These are phyloP conservation scores for Phytophthora megakarya DNA, from an alignment of 352 stramenopile species.

Conservation along the genomic window DNA sequence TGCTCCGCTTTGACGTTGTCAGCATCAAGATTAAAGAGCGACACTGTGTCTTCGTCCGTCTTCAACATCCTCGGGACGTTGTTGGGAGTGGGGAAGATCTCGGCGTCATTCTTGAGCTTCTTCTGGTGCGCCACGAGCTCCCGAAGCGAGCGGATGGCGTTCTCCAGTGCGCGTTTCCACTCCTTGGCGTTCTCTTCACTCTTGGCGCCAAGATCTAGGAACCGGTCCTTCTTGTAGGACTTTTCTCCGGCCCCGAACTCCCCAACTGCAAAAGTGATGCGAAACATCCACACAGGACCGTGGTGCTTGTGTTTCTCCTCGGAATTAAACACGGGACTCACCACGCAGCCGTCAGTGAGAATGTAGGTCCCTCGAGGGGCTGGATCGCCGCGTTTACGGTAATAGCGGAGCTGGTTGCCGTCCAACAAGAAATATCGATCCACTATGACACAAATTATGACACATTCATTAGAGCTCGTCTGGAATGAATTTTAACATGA, in stretches of 20 bases:
- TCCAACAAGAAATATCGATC: constrained; percentile 90
- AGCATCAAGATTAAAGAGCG: constrained; percentile 86
- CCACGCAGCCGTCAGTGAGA: constrained; percentile 79
- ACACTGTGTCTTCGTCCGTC: constrained; percentile 83
- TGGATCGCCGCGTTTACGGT: constrained; percentile 84
- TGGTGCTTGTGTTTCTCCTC: constrained; percentile 91
- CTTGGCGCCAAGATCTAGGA: constrained; percentile 86
- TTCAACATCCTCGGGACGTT: constrained; percentile 72
- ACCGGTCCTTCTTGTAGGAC: constrained; percentile 89
- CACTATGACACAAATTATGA: constrained; percentile 47
- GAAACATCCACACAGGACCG: constrained; percentile 88
- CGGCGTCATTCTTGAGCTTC: constrained; percentile 77
- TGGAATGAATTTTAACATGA: not conserved
- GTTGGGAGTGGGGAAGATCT: constrained; percentile 72
- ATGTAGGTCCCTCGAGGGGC: constrained; percentile 85
- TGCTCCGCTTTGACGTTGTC: constrained; percentile 86
- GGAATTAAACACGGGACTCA: constrained; percentile 84
- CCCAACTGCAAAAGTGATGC: constrained; percentile 85
- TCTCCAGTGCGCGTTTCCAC: constrained; percentile 83
- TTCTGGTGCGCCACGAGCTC: constrained; percentile 77
- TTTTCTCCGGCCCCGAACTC: constrained; percentile 67
- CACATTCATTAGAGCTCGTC: constrained; percentile 16
- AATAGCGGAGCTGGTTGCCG: constrained; percentile 87
- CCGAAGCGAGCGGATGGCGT: constrained; percentile 74
- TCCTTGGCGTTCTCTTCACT: constrained; percentile 80